Percentiles rank a stretch among this genome's conserved stretches.
These are phyloP conservation scores for Candida nemodendra DNA, from an alignment of 805 yeast species.

Conservation along the genomic window DNA sequence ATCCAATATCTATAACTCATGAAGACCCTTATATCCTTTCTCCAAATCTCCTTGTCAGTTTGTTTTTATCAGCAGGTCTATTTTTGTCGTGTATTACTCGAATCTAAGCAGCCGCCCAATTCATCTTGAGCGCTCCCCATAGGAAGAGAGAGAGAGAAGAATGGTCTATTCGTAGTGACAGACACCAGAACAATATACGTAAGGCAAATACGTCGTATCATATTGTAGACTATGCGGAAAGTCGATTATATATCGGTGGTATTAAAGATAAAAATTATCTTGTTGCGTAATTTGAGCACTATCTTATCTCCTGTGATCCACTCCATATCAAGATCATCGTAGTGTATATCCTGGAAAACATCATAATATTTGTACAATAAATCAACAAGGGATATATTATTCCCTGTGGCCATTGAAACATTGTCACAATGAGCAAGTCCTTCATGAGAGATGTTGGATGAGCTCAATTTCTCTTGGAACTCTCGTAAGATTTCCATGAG, in stretches of 20 bases:
- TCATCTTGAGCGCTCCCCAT: too few relatives aligned
- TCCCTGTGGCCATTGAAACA: background rate
- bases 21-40: too few relatives aligned
- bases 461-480: slow-evolving; percentile 9
- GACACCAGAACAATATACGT: too few relatives aligned
- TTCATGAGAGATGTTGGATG: background rate
- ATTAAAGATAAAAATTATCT: slow-evolving; percentile 26
- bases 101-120: too few relatives aligned
- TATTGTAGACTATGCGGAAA: slow-evolving; percentile 2
- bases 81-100: too few relatives aligned
- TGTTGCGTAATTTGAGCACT: slow-evolving; percentile 19
- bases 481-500: slow-evolving; percentile 9
- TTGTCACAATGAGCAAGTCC: slow-evolving; percentile 2
- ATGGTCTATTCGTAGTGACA: too few relatives aligned
- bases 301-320: slow-evolving; percentile 26
- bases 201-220: background rate
- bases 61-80: too few relatives aligned
- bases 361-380: slow-evolving; percentile 21
- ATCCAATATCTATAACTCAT: too few relatives aligned
- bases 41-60: too few relatives aligned
- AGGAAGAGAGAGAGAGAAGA: too few relatives aligned
- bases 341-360: slow-evolving; percentile 19
- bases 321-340: slow-evolving; percentile 18
- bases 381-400: slow-evolving; percentile 18
- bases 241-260: background rate